Evolutionary conservation across 768 basidiomycete genomes (phyloP).

Genomic region (Tulasnella sp.): DNA sequence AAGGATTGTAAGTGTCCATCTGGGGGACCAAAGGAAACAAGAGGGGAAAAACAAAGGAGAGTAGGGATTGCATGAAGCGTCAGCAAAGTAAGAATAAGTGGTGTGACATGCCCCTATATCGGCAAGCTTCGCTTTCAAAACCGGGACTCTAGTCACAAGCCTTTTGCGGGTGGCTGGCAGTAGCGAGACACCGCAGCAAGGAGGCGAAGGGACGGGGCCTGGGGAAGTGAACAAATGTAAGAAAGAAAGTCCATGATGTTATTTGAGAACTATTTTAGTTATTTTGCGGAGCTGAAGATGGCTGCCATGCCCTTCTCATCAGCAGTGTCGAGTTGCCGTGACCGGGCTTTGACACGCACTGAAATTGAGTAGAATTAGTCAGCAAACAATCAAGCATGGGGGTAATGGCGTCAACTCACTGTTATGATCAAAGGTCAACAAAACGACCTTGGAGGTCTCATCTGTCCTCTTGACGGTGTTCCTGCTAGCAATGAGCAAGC

Average conservation of each 20-base stretch:
- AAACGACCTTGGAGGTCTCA: constrained; percentile 70
- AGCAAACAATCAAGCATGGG: constrained; percentile 16
- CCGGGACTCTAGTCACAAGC: neutral
- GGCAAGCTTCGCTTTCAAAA: neutral
- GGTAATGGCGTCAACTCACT: constrained; percentile 42
- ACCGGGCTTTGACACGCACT: constrained; percentile 90
- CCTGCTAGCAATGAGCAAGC: constrained; percentile 50
- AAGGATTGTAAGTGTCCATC: neutral
- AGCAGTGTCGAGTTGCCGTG: constrained; percentile 78
- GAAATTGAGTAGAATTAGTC: constrained; percentile 25
- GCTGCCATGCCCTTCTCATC: constrained; percentile 79
- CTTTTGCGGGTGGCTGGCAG: neutral
- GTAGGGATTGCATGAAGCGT: neutral
- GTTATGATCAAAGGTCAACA: constrained; percentile 90
- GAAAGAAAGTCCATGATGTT: neutral
- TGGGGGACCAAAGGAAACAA: neutral
- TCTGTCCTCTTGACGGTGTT: constrained; percentile 37
- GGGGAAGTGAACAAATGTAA: neutral
- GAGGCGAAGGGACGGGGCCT: neutral
- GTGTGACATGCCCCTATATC: neutral
- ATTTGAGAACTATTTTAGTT: neutral
- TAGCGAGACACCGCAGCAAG: neutral
- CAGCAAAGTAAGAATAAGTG: neutral
- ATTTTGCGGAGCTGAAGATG: constrained; percentile 45
- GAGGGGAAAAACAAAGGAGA: neutral